phyloP scores from a whole-genome alignment of 2,329 filamentous ascomycete genomes.

The Phaeophleospora eucalypticola region DNA sequence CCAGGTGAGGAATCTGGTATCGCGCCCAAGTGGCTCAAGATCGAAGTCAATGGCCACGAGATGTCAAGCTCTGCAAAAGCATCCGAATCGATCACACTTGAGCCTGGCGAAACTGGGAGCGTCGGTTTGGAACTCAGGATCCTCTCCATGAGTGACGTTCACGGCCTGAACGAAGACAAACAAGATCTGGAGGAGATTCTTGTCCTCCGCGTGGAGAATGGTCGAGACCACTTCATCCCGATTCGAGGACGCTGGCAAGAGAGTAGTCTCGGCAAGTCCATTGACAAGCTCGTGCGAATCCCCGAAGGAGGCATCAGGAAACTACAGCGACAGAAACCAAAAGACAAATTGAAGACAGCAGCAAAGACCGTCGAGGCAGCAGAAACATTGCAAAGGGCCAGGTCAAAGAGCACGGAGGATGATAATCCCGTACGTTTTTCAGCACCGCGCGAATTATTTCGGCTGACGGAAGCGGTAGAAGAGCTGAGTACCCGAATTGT shows the following conservation, averaged over 20 bases:
- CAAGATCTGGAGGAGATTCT: constrained; percentile 75
- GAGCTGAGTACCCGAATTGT: constrained; percentile 55
- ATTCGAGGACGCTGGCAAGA: constrained; percentile 74
- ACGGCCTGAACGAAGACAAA: constrained; percentile 65
- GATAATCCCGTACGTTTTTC: constrained; percentile 63
- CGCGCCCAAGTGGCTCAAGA: constrained; percentile 64
- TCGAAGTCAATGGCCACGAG: constrained; percentile 36
- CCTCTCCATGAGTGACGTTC: constrained; percentile 59
- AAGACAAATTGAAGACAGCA: constrained; percentile 14
- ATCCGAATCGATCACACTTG: constrained; percentile 58
- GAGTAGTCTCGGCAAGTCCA: constrained; percentile 75
- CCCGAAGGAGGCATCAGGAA: constrained; percentile 75
- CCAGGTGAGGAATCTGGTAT: constrained; percentile 41
- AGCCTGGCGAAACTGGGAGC: constrained; percentile 78
- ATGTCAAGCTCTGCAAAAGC: constrained; percentile 18
- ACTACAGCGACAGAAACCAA: constrained; percentile 54
- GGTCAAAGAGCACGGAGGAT: constrained; percentile 6
- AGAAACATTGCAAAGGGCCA: constrained; percentile 5
- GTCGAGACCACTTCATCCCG: constrained; percentile 87
- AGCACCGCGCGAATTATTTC: constrained; percentile 83
- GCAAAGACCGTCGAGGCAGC: constrained; percentile 15
- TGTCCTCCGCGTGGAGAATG: constrained; percentile 75
- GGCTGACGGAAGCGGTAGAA: constrained; percentile 76
- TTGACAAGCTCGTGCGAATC: constrained; percentile 83
- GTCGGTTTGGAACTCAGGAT: constrained; percentile 67